phyloP scores from a whole-genome alignment of 2,329 filamentous ascomycete genomes.

The Claviceps purpurea region DNA sequence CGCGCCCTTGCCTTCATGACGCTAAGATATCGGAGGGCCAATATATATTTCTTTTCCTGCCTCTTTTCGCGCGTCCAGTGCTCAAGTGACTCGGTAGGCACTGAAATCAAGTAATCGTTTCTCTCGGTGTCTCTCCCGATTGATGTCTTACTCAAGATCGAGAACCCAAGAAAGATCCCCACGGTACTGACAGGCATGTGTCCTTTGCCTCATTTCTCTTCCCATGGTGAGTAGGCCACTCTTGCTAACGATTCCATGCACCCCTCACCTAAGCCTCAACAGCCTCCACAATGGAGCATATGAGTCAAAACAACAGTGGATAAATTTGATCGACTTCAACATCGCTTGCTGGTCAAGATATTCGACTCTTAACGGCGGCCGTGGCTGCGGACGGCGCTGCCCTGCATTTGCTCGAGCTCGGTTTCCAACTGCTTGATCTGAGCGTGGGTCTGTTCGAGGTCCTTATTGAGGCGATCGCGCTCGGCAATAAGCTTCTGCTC shows the following conservation, averaged over 20 bases:
- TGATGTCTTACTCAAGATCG: neutral
- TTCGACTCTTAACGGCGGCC: conserved; percentile 62
- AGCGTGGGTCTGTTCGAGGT: conserved; percentile 94
- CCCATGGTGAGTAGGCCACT: conserved; percentile 12
- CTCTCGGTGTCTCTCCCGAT: neutral
- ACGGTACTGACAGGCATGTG: conserved; percentile 12
- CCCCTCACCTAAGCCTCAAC: conserved; percentile 20
- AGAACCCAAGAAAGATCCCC: neutral
- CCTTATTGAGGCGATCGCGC: conserved; percentile 98
- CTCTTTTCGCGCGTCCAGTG: neutral
- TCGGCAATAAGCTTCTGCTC: conserved; percentile 99
- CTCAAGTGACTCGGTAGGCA: neutral
- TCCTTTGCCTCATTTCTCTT: conserved; percentile 9
- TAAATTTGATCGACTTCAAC: conserved; percentile 16
- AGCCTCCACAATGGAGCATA: conserved; percentile 17
- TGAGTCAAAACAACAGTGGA: conserved; percentile 14
- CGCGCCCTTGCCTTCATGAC: conserved; percentile 1
- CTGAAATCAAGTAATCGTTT: neutral
- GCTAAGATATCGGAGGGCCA: neutral
- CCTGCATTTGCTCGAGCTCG: conserved; percentile 90
- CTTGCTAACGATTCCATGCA: neutral
- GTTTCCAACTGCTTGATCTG: conserved; percentile 82
- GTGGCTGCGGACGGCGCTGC: conserved; percentile 77
- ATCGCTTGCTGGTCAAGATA: conserved; percentile 9
- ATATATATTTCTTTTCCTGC: neutral